A percentile compares a stretch with the other conserved stretches of the same genome.
phyloP scores from a whole-genome alignment of 306 rosid genomes.

The Begonia masoniana region DNA sequence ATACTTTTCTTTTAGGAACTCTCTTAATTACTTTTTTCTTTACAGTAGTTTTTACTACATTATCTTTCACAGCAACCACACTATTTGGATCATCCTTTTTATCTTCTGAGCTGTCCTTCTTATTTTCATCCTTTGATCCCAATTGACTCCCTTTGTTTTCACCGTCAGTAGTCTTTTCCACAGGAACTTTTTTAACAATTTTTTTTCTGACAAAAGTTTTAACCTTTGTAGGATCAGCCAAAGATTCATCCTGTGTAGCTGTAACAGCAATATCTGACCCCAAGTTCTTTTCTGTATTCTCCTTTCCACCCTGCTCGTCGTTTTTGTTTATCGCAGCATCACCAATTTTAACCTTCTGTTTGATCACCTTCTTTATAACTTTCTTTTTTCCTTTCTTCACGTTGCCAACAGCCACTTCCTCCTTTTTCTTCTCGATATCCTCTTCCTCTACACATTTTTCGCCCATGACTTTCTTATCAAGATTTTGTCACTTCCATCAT shows the following conservation, averaged over 20 bases:
- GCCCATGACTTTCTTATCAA: slow-evolving; percentile 26
- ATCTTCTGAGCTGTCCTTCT: slow-evolving; percentile 23
- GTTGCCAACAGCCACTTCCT: slow-evolving; percentile 34
- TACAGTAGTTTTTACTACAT: slow-evolving; percentile 38
- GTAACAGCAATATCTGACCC: slow-evolving; percentile 24
- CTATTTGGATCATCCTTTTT: slow-evolving; percentile 40
- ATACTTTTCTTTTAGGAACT: slow-evolving; percentile 61
- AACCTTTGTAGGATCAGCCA: slow-evolving; percentile 28
- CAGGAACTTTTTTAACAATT: slow-evolving; percentile 21
- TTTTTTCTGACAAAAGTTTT: slow-evolving; percentile 25
- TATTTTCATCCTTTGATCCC: slow-evolving; percentile 28
- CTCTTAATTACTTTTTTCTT: slow-evolving; percentile 84
- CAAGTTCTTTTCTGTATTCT: slow-evolving; percentile 21
- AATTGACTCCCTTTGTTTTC: slow-evolving; percentile 14
- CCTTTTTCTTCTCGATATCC: slow-evolving; percentile 37
- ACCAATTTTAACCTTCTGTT: slow-evolving; percentile 45
- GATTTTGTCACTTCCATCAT: slow-evolving; percentile 26
- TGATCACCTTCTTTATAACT: slow-evolving; percentile 67
- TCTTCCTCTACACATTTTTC: slow-evolving; percentile 30
- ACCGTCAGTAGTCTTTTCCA: slow-evolving; percentile 26
- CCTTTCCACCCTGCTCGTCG: slow-evolving; percentile 33
- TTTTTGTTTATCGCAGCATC: slow-evolving; percentile 29
- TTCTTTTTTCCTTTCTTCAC: slow-evolving; percentile 65
- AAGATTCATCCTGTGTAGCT: slow-evolving; percentile 27
- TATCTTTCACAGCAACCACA: slow-evolving; percentile 22